These are phyloP conservation scores for Fusarium bactridioides DNA, from an alignment of 2,329 filamentous ascomycete genomes.

Conservation along the genomic window DNA sequence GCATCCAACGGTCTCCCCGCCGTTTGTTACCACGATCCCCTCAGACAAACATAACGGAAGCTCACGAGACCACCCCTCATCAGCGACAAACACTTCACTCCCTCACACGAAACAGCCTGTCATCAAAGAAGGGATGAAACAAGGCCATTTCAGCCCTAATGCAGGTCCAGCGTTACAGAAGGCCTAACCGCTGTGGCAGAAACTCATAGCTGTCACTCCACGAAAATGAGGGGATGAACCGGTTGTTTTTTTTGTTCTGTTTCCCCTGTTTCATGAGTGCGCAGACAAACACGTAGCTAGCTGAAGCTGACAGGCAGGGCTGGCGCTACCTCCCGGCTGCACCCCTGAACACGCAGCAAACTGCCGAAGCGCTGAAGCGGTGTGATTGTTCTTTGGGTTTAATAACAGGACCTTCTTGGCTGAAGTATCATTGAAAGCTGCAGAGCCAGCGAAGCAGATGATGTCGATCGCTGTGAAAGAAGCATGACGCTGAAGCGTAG, in stretches of 20 bases:
- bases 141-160: neutral
- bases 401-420: neutral
- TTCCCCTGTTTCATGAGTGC: slow-evolving; percentile 16
- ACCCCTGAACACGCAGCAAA: neutral
- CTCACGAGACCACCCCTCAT: slow-evolving; percentile 3
- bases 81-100: neutral
- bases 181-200: slow-evolving; percentile 13
- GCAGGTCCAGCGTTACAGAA: slow-evolving; percentile 14
- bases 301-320: slow-evolving; percentile 13
- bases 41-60: neutral
- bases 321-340: neutral
- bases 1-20: slow-evolving; percentile 2
- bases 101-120: neutral
- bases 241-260: slow-evolving; percentile 4
- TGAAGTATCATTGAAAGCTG: slow-evolving; percentile 2
- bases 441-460: slow-evolving; percentile 20
- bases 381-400: slow-evolving; percentile 10
- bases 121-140: slow-evolving; percentile 16
- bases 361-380: slow-evolving; percentile 9
- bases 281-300: slow-evolving; percentile 4
- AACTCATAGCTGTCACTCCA: neutral
- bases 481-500: slow-evolving; percentile 18
- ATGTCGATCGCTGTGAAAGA: neutral
- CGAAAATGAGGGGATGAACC: neutral
- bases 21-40: neutral